Evolutionary conservation across 2,329 filamentous ascomycete genomes (phyloP).

Genomic region (Berkeleyomyces rouxiae): DNA sequence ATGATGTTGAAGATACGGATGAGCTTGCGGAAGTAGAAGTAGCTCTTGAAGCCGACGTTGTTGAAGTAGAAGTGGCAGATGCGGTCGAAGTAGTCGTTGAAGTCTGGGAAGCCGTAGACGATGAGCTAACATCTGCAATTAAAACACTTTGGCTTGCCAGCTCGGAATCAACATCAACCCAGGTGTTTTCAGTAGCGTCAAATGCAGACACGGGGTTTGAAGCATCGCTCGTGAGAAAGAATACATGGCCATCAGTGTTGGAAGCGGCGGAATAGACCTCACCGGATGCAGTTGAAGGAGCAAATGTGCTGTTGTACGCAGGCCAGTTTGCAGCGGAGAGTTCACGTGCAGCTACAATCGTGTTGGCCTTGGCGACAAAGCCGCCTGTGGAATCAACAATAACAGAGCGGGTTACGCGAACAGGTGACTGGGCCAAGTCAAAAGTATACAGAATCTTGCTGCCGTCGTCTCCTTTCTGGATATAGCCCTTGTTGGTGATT

Average conservation of each 20-base stretch:
- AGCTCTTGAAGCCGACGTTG: constrained; percentile 15
- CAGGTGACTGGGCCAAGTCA: constrained; percentile 57
- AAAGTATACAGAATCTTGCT: constrained; percentile 69
- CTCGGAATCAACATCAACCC: constrained; percentile 54
- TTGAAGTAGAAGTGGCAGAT: constrained; percentile 18
- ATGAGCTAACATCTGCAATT: constrained; percentile 18
- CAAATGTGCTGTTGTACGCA: constrained; percentile 57
- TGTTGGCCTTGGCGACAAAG: constrained; percentile 30
- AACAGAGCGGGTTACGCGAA: constrained; percentile 53
- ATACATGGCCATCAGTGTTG: constrained; percentile 47
- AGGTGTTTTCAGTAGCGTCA: constrained; percentile 55
- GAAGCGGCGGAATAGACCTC: constrained; percentile 57
- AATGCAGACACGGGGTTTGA: constrained; percentile 60
- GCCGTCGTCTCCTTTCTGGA: constrained; percentile 57
- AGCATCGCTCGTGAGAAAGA: constrained; percentile 59
- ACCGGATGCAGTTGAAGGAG: constrained; percentile 43
- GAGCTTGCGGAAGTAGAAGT: constrained; percentile 16
- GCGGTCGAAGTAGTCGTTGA: constrained; percentile 19
- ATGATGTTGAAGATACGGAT: constrained; percentile 18
- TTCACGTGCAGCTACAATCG: constrained; percentile 22
- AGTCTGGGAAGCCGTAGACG: constrained; percentile 18
- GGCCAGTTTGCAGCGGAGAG: constrained; percentile 54
- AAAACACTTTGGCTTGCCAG: constrained; percentile 34
- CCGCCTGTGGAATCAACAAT: constrained; percentile 45
- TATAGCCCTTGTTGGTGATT: constrained; percentile 41